Base-by-base conservation (phyloP, 176 grass and related monocot genomes). In the Raddia distichophylla region DNA sequence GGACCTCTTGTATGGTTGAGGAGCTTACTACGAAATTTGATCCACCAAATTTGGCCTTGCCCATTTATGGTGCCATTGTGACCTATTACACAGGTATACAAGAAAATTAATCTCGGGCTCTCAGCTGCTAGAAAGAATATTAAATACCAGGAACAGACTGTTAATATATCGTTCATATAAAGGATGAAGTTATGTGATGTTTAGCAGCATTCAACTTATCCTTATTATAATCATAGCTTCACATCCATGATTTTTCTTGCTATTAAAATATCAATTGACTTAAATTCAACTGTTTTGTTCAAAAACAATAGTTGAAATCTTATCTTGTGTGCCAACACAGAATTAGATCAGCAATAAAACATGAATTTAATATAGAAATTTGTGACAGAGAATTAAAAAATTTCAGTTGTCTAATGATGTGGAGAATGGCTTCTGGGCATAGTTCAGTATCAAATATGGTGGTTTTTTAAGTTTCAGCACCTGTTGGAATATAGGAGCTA, bases 1-100 rank as follows among this genome's bases (percentile, higher is more conserved):
- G 94, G 94, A 50, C 94, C 94, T 66, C 94, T 83, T 17, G 94
- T 97, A 60, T 94, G 76, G 65, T 89, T 83, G 50, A 97, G 92
- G 6, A 88, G 60, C 72, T 94, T 94, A 15, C 66, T 75, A 14
- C 77, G 90, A 83, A 89, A 92, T 86, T 90, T 94, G 27, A 54
- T 66, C 94, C 94, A 97, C 94, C 94, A 97, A 80, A 78, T 78
- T 82, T 75, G 72, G 67, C 94, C 94, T 81, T 89, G 92, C 51
- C 94, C 94, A 85, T 94, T 85, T 92, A 97, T 94, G 53, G 94
- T 97, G 18, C 94, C 94, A 80, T 97, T 97, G 56, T 94, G 53
- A 76, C 94, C 94, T 97, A 76, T 84, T 61, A 66, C 11, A 83
- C 3, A 75, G 10, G 64, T 63, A 32, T 15, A 82, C n/a, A 67